Evolutionary conservation across 257 asterid species (phyloP).

Genomic region (Solanum chiquidenum): DNA sequence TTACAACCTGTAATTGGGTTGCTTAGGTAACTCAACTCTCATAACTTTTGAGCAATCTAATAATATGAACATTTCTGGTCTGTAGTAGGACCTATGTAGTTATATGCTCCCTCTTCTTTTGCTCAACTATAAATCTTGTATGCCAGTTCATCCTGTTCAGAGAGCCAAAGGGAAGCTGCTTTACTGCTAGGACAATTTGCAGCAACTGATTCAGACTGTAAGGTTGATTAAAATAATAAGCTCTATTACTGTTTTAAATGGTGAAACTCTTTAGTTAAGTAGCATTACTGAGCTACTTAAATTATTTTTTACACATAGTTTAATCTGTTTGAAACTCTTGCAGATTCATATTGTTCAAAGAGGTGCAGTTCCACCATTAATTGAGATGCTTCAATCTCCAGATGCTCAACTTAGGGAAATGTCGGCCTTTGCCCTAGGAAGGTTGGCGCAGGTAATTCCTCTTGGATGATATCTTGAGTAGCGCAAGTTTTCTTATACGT

Average conservation of each 20-base stretch:
- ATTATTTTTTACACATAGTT: background rate
- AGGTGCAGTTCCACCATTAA: slow-evolving; percentile 94
- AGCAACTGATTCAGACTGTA: slow-evolving; percentile 97
- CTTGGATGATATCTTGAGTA: background rate
- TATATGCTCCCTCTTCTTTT: background rate
- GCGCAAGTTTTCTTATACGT: background rate
- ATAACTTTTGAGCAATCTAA: background rate
- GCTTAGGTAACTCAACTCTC: slow-evolving; percentile 53
- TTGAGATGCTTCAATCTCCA: slow-evolving; percentile 87
- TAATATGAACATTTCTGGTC: background rate
- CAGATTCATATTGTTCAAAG: slow-evolving; percentile 98
- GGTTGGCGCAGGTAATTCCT: slow-evolving; percentile 83
- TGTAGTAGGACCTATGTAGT: background rate
- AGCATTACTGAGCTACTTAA: background rate
- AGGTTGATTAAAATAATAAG: slow-evolving; percentile 50
- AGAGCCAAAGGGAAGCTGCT: slow-evolving; percentile 99
- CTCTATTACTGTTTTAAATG: background rate
- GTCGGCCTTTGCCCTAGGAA: slow-evolving; percentile 98
- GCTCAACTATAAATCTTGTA: background rate
- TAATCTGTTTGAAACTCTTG: background rate
- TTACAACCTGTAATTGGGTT: slow-evolving; percentile 94
- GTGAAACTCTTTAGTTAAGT: background rate
- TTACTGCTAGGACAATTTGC: slow-evolving; percentile 98
- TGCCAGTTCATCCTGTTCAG: slow-evolving; percentile 89
- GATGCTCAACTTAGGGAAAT: slow-evolving; percentile 95